phyloP scores from a whole-genome alignment of 306 rosid species.

The Vigna angularis region DNA sequence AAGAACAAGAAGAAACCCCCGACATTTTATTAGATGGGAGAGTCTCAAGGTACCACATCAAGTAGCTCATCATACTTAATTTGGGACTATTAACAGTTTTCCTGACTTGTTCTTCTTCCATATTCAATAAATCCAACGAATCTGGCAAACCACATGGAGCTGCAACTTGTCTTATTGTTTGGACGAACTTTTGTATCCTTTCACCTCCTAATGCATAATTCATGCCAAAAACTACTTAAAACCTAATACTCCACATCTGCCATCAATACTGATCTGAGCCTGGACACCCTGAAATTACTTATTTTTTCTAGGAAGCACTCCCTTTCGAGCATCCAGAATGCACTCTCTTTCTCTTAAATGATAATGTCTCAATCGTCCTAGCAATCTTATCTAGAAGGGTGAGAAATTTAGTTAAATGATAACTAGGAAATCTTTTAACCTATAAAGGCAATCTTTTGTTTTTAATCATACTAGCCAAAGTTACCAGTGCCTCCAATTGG shows the following conservation, averaged over 20 bases:
- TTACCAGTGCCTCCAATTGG: neutral
- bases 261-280: neutral
- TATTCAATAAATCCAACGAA: constrained; percentile 6
- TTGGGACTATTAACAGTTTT: neutral
- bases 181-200: neutral
- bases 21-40: too few species aligned
- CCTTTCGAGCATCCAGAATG: neutral
- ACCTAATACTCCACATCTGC: neutral
- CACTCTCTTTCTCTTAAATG: neutral
- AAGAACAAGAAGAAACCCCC: too few species aligned
- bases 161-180: neutral
- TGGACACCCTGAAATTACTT: neutral
- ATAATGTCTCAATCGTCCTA: neutral
- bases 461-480: neutral
- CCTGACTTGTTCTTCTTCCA: constrained; percentile 30
- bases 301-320: neutral
- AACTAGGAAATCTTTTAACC: constrained; percentile 4
- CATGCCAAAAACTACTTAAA: neutral
- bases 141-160: constrained; percentile 4
- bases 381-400: constrained; percentile 4
- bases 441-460: neutral
- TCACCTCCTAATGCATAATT: neutral
- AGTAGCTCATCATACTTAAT: too few species aligned
- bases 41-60: too few species aligned
- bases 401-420: neutral